phyloP scores from a whole-genome alignment of 768 basidiomycete species.

The Zangia roseola region DNA sequence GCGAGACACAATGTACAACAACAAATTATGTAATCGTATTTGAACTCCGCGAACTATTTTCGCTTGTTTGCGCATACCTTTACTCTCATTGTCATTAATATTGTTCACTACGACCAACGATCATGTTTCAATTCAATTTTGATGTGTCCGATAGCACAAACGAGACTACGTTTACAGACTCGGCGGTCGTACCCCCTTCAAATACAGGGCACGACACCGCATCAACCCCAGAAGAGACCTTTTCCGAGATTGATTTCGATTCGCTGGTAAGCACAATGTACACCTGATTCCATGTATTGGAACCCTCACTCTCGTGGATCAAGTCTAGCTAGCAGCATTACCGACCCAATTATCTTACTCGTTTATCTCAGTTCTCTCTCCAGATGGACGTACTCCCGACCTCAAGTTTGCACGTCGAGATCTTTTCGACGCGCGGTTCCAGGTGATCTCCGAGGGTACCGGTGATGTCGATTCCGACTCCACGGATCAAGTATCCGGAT shows the following conservation, averaged over 20 bases:
- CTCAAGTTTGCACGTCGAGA: constrained; percentile 70
- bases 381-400: constrained; percentile 22
- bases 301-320: constrained; percentile 9
- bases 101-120: no score
- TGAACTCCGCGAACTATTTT: no score
- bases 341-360: constrained; percentile 82
- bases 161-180: constrained; percentile 16
- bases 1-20: no score
- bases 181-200: constrained; percentile 7
- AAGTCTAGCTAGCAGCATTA: constrained; percentile 59
- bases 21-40: no score
- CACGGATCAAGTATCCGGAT: constrained; percentile 17
- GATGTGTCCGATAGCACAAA: constrained; percentile 49
- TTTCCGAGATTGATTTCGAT: constrained; percentile 30
- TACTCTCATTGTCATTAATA: no score
- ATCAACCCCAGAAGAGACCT: constrained; percentile 5
- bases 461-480: constrained; percentile 26
- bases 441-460: constrained; percentile 66
- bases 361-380: constrained; percentile 54
- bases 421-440: constrained; percentile 95
- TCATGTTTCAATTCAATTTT: constrained; percentile 53
- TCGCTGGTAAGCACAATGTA: constrained; percentile 29
- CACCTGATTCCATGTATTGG: background rate
- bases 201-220: background rate
- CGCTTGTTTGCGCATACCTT: background rate